Percentiles rank a stretch among this genome's conserved stretches.
Evolutionary conservation across 2,329 filamentous ascomycete species (phyloP).

Genomic region (Colletotrichum camelliae): DNA sequence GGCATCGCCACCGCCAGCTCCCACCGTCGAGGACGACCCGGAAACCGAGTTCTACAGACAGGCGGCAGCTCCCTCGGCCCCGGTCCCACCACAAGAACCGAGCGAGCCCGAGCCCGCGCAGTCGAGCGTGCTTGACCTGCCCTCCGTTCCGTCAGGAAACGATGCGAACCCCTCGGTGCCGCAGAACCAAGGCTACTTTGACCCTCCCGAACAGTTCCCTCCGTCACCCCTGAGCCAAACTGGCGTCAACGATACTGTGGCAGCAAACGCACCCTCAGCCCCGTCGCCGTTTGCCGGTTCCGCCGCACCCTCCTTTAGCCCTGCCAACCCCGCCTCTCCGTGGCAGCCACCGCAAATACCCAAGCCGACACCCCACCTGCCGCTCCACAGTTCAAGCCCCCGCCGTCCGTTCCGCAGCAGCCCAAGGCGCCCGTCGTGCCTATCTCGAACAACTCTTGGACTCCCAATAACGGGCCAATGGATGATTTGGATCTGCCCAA

Average conservation of each 20-base stretch:
- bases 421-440: background rate
- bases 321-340: background rate
- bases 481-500: conserved; percentile 67
- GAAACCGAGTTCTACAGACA: conserved; percentile 40
- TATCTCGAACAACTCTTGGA: conserved; percentile 23
- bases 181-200: conserved; percentile 37
- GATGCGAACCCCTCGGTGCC: conserved; percentile 18
- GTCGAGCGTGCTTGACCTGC: conserved; percentile 14
- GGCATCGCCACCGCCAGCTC: conserved; percentile 40
- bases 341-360: conserved; percentile 13
- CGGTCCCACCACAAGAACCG: conserved; percentile 28
- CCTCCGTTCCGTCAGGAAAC: conserved; percentile 9
- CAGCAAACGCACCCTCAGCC: background rate
- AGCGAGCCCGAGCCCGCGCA: conserved; percentile 8
- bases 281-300: conserved; percentile 9
- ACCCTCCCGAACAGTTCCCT: conserved; percentile 34
- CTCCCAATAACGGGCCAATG: conserved; percentile 1
- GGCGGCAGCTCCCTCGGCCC: conserved; percentile 29
- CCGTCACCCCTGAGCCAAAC: conserved; percentile 40
- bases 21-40: conserved; percentile 58
- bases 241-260: conserved; percentile 29
- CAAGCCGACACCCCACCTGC: conserved; percentile 20
- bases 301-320: conserved; percentile 14
- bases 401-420: conserved; percentile 12
- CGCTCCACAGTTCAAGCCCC: conserved; percentile 26